These are phyloP conservation scores for Lactarius tabidus DNA, from an alignment of 768 basidiomycete species.

Conservation along the genomic window DNA sequence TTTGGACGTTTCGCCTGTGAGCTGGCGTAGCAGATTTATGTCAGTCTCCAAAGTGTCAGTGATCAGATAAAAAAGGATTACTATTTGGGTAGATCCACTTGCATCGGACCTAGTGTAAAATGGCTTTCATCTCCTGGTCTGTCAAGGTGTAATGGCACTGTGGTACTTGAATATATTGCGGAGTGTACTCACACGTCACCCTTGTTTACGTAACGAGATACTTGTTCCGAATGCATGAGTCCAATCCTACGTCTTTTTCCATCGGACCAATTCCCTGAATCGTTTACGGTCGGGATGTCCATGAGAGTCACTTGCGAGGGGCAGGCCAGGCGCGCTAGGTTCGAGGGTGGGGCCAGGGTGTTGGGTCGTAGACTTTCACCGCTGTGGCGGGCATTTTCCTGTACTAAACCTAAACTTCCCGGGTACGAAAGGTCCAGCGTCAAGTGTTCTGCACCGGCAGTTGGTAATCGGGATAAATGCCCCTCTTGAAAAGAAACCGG, in stretches of 20 bases:
- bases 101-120: background rate
- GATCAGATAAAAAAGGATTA: background rate
- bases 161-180: background rate
- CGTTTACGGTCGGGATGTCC: background rate
- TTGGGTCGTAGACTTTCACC: background rate
- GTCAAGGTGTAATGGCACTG: background rate
- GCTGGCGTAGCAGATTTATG: background rate
- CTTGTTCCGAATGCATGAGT: conserved; percentile 15
- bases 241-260: background rate
- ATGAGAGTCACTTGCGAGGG: no score
- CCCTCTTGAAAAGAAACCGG: no score
- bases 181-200: conserved; percentile 11
- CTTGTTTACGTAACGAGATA: conserved; percentile 13
- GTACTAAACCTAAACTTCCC: no score
- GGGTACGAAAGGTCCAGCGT: background rate
- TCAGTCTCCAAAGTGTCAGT: background rate
- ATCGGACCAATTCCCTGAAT: background rate
- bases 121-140: background rate
- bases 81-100: background rate
- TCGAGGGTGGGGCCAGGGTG: no score
- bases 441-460: background rate
- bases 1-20: background rate
- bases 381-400: background rate
- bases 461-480: no score
- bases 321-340: no score